A percentile compares a stretch with the other conserved stretches of the same genome.
These are phyloP conservation scores for Plenodomus biglobosus DNA, from an alignment of 2,329 filamentous ascomycete genomes.

Conservation along the genomic window DNA sequence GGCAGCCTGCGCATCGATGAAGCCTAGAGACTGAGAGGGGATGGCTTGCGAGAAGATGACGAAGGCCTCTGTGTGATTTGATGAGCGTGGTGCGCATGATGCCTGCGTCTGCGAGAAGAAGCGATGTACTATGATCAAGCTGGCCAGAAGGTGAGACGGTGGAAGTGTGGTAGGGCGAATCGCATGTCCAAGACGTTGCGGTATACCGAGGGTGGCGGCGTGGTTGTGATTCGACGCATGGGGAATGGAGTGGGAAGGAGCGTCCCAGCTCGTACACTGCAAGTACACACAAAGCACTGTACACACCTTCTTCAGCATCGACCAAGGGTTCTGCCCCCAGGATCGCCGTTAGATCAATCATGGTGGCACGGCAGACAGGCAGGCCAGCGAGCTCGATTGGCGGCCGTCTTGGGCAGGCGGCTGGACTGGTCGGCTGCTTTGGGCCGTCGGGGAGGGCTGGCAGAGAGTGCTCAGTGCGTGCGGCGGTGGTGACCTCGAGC, in stretches of 20 bases:
- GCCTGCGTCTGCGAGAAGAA: background rate
- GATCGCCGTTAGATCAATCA: conserved; percentile 25
- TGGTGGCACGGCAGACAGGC: conserved; percentile 7
- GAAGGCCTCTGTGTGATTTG: conserved; percentile 70
- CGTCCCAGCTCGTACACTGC: background rate
- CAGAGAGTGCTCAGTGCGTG: conserved; percentile 5
- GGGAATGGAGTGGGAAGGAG: background rate
- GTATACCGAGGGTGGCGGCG: conserved; percentile 16
- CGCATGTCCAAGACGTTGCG: conserved; percentile 14
- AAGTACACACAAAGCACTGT: conserved; percentile 5
- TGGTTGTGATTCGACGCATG: conserved; percentile 14
- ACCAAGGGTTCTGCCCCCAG: conserved; percentile 54
- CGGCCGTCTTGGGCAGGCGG: background rate
- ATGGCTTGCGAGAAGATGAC: conserved; percentile 77
- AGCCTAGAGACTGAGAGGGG: conserved; percentile 69
- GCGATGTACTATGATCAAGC: background rate
- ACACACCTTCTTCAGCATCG: conserved; percentile 62
- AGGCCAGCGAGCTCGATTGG: conserved; percentile 7
- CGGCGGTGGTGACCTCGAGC: conserved; percentile 6
- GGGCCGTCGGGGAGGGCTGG: background rate
- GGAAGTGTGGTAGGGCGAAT: conserved; percentile 18
- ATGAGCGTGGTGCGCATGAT: conserved; percentile 8
- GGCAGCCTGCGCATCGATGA: conserved; percentile 71
- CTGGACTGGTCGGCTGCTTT: background rate
- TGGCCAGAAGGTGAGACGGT: background rate